These are phyloP conservation scores for Penicillium cosmopolitanum DNA, from an alignment of 495 filamentous ascomycete species.

Conservation along the genomic window DNA sequence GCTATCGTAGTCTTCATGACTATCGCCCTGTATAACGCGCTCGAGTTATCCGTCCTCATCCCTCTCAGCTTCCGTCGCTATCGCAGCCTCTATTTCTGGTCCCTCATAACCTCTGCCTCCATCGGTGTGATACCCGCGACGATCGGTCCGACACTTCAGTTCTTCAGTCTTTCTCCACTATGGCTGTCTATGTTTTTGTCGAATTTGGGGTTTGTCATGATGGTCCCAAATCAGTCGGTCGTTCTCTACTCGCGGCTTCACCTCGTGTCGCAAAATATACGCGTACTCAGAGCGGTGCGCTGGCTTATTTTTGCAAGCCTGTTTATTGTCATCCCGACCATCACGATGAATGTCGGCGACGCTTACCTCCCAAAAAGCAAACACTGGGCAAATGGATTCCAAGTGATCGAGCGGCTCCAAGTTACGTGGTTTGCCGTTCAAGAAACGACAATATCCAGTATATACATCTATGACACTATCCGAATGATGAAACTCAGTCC, in stretches of 20 bases:
- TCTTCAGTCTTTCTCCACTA: slow-evolving; percentile 37
- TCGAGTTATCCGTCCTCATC: slow-evolving; percentile 50
- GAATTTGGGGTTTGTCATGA: slow-evolving; percentile 50
- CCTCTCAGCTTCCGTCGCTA: slow-evolving; percentile 51
- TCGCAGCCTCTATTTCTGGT: slow-evolving; percentile 55
- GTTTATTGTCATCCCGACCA: slow-evolving; percentile 47
- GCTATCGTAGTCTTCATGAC: slow-evolving; percentile 45
- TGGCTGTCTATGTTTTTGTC: slow-evolving; percentile 44
- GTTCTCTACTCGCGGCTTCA: slow-evolving; percentile 56
- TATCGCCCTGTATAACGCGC: slow-evolving; percentile 49
- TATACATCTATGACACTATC: slow-evolving; percentile 53
- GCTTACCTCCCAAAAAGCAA: slow-evolving; percentile 5
- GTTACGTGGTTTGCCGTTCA: slow-evolving; percentile 54
- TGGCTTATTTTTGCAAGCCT: slow-evolving; percentile 45
- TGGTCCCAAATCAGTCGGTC: slow-evolving; percentile 53
- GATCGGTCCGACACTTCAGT: slow-evolving; percentile 50
- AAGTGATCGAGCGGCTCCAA: slow-evolving; percentile 53
- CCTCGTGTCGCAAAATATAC: slow-evolving; percentile 44
- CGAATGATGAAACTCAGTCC: slow-evolving; percentile 35
- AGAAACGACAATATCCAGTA: slow-evolving; percentile 50
- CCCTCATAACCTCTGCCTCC: slow-evolving; percentile 45
- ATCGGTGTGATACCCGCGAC: slow-evolving; percentile 47
- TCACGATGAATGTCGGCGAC: slow-evolving; percentile 47
- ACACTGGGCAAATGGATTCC: slow-evolving; percentile 46
- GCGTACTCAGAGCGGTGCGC: slow-evolving; percentile 40